These are phyloP conservation scores for Oehlia diaphana DNA, from an alignment of 192 early-diverging fungal species.

Conservation along the genomic window DNA sequence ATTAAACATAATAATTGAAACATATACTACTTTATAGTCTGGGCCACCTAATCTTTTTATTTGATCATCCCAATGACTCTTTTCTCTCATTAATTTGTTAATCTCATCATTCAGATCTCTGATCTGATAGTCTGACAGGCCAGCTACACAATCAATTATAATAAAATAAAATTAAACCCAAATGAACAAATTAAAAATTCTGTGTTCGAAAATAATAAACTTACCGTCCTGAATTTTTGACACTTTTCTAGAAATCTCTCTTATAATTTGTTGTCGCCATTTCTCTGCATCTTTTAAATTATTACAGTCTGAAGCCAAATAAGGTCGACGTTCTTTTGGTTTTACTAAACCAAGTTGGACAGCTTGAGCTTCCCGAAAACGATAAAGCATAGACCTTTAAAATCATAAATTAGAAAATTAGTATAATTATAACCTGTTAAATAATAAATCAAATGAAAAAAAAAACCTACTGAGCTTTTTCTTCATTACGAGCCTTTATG, in stretches of 20 bases:
- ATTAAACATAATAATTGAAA: background rate
- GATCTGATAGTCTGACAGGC: slow-evolving; percentile 87
- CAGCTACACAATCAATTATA: slow-evolving; percentile 51
- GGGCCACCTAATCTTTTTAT: slow-evolving; percentile 92
- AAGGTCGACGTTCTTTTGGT: slow-evolving; percentile 71
- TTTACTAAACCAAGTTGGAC: slow-evolving; percentile 73
- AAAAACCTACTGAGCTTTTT: slow-evolving; percentile 82
- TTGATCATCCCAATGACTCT: slow-evolving; percentile 87
- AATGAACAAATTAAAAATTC: background rate
- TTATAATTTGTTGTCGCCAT: slow-evolving; percentile 88
- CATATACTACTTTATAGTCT: slow-evolving; percentile 70
- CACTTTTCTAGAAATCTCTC: slow-evolving; percentile 86
- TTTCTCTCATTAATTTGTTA: slow-evolving; percentile 91
- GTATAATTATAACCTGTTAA: background rate
- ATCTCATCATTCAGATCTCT: slow-evolving; percentile 96
- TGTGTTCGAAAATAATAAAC: background rate
- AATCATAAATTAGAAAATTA: background rate
- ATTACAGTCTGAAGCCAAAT: slow-evolving; percentile 66
- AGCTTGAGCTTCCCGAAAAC: slow-evolving; percentile 92
- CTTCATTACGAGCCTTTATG: slow-evolving; percentile 87
- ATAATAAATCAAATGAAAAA: background rate
- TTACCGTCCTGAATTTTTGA: slow-evolving; percentile 89
- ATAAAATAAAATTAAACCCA: background rate
- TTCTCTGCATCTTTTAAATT: slow-evolving; percentile 80
- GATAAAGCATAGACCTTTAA: slow-evolving; percentile 86